Conservation (phyloP, 164 flowering plant genomes). For the Stephania yunnanensis region DNA sequence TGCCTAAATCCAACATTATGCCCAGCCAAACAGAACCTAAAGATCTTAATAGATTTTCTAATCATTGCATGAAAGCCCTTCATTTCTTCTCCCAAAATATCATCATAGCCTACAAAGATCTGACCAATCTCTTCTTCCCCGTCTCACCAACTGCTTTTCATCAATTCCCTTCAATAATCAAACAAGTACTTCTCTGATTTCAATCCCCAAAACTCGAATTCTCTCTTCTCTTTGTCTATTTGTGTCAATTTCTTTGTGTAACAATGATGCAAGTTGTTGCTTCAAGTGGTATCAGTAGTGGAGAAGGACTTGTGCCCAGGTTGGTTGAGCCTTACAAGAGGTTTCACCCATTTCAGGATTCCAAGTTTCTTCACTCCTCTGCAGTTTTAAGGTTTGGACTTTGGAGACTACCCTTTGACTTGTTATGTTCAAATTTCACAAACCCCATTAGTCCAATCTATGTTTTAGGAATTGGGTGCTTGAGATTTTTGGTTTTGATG, state of each 20-base stretch:
- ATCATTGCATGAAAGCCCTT: too few species aligned
- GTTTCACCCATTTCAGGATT: slow-evolving; percentile 16
- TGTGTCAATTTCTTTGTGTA: neutral
- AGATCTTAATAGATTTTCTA: too few species aligned
- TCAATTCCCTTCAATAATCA: neutral
- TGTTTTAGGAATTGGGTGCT: neutral
- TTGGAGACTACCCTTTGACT: neutral
- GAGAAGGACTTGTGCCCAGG: slow-evolving; percentile 30
- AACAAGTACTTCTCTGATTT: neutral
- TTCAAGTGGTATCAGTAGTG: slow-evolving; percentile 23
- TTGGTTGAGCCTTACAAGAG: slow-evolving; percentile 25
- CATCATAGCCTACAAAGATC: too few species aligned
- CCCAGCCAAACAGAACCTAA: too few species aligned
- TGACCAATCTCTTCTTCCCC: neutral
- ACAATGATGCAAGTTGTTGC: slow-evolving; percentile 11
- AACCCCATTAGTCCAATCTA: too few species aligned
- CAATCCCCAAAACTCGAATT: neutral
- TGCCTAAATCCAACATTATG: too few species aligned
- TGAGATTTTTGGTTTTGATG: neutral
- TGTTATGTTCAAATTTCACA: neutral
- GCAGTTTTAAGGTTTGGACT: slow-evolving; percentile 31
- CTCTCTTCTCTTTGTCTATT: neutral
- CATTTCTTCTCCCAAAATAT: too few species aligned
- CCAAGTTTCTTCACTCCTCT: slow-evolving; percentile 25
- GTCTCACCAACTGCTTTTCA: neutral